Percentiles rank a stretch among this genome's conserved stretches.
Evolutionary conservation across 306 rosid genomes (phyloP).

Genomic region (Glycine latifolia): DNA sequence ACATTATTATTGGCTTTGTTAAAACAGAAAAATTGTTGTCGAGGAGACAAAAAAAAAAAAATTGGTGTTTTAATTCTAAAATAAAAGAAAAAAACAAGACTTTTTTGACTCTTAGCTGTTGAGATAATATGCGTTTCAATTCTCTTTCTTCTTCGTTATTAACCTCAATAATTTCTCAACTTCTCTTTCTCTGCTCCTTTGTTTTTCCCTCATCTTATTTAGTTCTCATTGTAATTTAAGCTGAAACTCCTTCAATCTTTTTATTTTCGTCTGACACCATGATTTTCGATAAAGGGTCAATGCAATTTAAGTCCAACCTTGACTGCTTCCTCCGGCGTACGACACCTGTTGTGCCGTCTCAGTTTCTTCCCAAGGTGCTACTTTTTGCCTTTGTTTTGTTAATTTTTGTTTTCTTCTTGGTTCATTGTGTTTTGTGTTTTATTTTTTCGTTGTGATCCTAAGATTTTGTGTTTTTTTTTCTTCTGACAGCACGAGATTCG

Average conservation of each 20-base stretch:
- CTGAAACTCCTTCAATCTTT: slow-evolving; percentile 8
- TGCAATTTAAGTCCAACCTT: slow-evolving; percentile 86
- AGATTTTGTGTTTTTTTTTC: not conserved
- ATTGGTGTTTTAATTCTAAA: slow-evolving; percentile 53
- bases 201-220: slow-evolving; percentile 30
- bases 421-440: not conserved
- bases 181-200: slow-evolving; percentile 26
- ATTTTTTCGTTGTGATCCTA: slow-evolving; percentile 11
- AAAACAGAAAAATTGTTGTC: slow-evolving; percentile 17
- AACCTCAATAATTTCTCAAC: slow-evolving; percentile 51
- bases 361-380: slow-evolving; percentile 76
- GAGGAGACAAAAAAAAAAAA: slow-evolving; percentile 32
- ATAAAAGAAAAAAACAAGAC: slow-evolving; percentile 49
- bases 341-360: slow-evolving; percentile 79
- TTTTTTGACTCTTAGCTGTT: slow-evolving; percentile 35
- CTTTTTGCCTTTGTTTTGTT: not conserved
- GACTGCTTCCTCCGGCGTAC: slow-evolving; percentile 78
- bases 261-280: slow-evolving; percentile 25
- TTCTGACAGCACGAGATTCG: slow-evolving; percentile 67
- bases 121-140: slow-evolving; percentile 44
- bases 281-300: slow-evolving; percentile 63
- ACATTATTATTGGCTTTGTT: slow-evolving; percentile 52
- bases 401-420: not conserved
- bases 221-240: slow-evolving; percentile 58
- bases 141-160: slow-evolving; percentile 42